Percentiles rank a stretch among this genome's conserved stretches.
phyloP scores from a whole-genome alignment of 768 basidiomycete genomes.

The Phanerodontia chrysosporium region DNA sequence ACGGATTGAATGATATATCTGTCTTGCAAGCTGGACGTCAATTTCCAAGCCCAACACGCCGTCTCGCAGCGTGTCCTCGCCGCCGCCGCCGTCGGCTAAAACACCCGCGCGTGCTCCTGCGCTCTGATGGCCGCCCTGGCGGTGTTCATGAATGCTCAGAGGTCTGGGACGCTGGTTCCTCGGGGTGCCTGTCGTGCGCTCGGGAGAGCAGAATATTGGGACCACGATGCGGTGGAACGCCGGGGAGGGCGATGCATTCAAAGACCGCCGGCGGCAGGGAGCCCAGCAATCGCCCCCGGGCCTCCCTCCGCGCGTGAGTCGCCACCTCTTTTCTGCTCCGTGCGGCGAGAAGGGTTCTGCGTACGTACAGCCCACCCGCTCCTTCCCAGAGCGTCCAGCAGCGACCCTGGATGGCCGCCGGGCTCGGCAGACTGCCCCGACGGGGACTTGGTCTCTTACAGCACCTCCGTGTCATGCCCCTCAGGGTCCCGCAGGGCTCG shows the following conservation, averaged over 20 bases:
- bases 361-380: neutral
- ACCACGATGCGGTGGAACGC: neutral
- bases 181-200: neutral
- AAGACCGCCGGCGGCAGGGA: neutral
- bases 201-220: neutral
- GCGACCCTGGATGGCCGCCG: neutral
- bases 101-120: neutral
- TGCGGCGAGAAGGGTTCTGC: neutral
- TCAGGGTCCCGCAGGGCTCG: neutral
- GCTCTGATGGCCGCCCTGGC: constrained; percentile 2
- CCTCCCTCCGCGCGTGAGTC: neutral
- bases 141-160: neutral
- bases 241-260: neutral
- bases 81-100: neutral
- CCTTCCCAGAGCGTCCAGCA: neutral
- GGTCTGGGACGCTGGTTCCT: neutral
- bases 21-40: constrained; percentile 1
- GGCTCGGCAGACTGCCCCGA: neutral
- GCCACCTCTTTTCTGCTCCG: neutral
- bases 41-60: constrained; percentile 4
- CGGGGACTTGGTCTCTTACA: neutral
- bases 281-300: neutral
- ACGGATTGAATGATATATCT: constrained; percentile 5
- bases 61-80: neutral
- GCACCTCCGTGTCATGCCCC: neutral